Conservation (phyloP, 2,329 filamentous ascomycete genomes). For the Colletotrichum salicis region DNA sequence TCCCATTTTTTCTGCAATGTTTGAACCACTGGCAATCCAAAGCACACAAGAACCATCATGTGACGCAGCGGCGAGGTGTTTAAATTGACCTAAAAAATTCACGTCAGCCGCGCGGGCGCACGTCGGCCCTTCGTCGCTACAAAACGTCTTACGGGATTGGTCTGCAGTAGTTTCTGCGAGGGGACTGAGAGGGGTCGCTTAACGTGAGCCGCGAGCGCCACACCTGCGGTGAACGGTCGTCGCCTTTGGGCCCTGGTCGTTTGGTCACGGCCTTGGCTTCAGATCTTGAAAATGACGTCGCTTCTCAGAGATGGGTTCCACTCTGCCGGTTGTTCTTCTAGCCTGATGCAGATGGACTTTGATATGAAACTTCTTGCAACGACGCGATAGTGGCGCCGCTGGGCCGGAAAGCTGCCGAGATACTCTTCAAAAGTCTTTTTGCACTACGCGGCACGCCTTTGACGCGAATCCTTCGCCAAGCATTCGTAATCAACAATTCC, state of each 20-base stretch:
- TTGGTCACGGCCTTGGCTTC: neutral
- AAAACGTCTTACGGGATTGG: neutral
- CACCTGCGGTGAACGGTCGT: neutral
- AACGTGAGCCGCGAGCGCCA: neutral
- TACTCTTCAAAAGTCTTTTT: no score
- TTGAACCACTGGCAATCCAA: constrained; percentile 5
- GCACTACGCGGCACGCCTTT: neutral
- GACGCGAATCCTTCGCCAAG: neutral
- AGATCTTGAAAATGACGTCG: neutral
- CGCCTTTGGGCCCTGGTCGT: neutral
- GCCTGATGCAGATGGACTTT: neutral
- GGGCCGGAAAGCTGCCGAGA: neutral
- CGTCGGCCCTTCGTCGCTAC: constrained; percentile 1
- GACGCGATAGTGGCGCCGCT: neutral
- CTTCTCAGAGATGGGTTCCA: neutral
- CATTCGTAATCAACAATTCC: neutral
- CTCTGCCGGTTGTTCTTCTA: neutral
- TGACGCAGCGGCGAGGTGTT: constrained; percentile 22
- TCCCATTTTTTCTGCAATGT: neutral
- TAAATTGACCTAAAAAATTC: constrained; percentile 14
- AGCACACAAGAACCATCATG: constrained; percentile 23
- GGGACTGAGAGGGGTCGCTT: neutral
- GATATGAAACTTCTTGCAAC: neutral
- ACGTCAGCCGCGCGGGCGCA: neutral
- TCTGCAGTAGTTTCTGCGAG: neutral